Conservation (phyloP, 371 early-diverging fungal genomes). For the Mucor lusitanicus region DNA sequence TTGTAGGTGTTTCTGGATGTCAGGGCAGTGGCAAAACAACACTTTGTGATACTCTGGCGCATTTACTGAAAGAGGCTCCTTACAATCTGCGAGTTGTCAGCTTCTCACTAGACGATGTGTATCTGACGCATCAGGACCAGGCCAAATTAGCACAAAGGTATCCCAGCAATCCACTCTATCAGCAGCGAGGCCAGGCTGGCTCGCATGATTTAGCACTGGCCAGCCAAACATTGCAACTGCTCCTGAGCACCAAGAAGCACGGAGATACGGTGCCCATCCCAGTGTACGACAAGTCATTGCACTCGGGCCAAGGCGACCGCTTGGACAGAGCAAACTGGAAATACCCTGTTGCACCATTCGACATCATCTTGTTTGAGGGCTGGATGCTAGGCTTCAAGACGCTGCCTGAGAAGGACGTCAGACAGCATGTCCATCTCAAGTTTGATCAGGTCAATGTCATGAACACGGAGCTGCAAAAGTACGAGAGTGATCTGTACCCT, state of each 20-base stretch:
- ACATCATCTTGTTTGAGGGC: slow-evolving; percentile 91
- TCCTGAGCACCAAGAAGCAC: slow-evolving; percentile 29
- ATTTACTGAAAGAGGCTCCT: slow-evolving; percentile 44
- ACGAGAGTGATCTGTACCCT: slow-evolving; percentile 60
- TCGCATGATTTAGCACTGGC: slow-evolving; percentile 84
- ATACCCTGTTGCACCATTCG: slow-evolving; percentile 53
- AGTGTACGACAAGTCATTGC: slow-evolving; percentile 76
- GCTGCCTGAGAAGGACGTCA: slow-evolving; percentile 39
- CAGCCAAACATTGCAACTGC: slow-evolving; percentile 44
- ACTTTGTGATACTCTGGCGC: slow-evolving; percentile 53
- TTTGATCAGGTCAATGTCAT: slow-evolving; percentile 45
- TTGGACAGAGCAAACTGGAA: slow-evolving; percentile 60
- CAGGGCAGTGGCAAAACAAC: slow-evolving; percentile 86
- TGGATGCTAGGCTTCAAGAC: slow-evolving; percentile 91
- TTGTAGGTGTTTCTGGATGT: slow-evolving; percentile 77
- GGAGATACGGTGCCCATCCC: slow-evolving; percentile 57
- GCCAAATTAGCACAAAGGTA: slow-evolving; percentile 47
- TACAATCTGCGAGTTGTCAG: slow-evolving; percentile 57
- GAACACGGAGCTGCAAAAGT: slow-evolving; percentile 55
- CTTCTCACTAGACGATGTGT: slow-evolving; percentile 90
- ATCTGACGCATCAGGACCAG: slow-evolving; percentile 73
- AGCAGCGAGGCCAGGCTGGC: slow-evolving; percentile 85
- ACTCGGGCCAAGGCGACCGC: slow-evolving; percentile 84
- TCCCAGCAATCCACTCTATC: slow-evolving; percentile 68
- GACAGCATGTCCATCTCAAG: background rate